These are phyloP conservation scores for Crucibulum laeve DNA, from an alignment of 768 basidiomycete genomes.

Conservation along the genomic window DNA sequence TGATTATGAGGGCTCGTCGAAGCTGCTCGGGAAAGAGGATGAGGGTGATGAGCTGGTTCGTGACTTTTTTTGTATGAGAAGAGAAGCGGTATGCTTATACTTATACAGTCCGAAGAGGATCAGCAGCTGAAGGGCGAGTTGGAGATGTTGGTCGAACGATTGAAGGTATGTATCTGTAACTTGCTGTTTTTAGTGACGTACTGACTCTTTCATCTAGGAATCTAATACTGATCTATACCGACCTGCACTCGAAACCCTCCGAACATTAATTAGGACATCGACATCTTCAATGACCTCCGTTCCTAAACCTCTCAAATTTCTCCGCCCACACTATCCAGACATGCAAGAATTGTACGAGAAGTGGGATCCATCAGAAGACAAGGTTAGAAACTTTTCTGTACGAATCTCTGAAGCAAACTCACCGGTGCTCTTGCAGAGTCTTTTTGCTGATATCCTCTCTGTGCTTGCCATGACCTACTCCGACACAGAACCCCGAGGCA, in stretches of 20 bases:
- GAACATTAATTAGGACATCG: slow-evolving; percentile 91
- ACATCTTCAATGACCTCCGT: slow-evolving; percentile 99
- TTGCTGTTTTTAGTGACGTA: slow-evolving; percentile 5
- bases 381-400: slow-evolving; percentile 42
- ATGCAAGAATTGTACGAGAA: slow-evolving; percentile 80
- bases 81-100: slow-evolving; percentile 4
- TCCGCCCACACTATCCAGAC: slow-evolving; percentile 89
- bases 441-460: slow-evolving; percentile 95
- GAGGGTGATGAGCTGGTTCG: slow-evolving; percentile 82
- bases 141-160: slow-evolving; percentile 93
- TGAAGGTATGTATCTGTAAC: slow-evolving; percentile 59
- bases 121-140: slow-evolving; percentile 88
- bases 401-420: neutral
- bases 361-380: slow-evolving; percentile 76
- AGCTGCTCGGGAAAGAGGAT: slow-evolving; percentile 45
- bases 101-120: slow-evolving; percentile 87
- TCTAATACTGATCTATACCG: slow-evolving; percentile 78
- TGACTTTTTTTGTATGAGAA: slow-evolving; percentile 11
- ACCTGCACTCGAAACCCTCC: slow-evolving; percentile 89
- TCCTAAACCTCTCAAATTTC: slow-evolving; percentile 97
- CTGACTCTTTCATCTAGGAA: slow-evolving; percentile 55
- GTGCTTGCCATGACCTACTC: slow-evolving; percentile 99
- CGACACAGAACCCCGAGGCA: slow-evolving; percentile 94
- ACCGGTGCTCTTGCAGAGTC: slow-evolving; percentile 46
- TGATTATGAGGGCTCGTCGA: slow-evolving; percentile 44